phyloP scores from a whole-genome alignment of 129 eudicot species.

The Saussurea involucrata region DNA sequence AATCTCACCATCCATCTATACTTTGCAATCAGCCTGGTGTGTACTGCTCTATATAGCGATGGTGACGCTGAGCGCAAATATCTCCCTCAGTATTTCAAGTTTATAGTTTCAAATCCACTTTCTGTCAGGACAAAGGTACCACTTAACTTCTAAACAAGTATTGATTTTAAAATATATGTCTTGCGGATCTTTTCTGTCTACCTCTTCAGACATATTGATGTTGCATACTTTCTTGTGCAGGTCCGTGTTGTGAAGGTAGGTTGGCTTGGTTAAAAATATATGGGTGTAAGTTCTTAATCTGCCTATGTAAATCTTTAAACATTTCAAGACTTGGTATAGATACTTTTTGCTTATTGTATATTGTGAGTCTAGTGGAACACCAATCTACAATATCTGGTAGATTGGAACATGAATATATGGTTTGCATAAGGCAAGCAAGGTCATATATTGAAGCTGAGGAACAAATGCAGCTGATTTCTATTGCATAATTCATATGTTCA shows the following conservation, averaged over 20 bases:
- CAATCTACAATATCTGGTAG: neutral
- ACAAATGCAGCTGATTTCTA: neutral
- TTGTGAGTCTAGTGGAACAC: neutral
- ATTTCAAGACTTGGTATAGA: neutral
- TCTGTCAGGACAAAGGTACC: constrained; percentile 96
- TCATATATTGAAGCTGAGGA: constrained; percentile 1
- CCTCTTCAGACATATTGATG: constrained; percentile 8
- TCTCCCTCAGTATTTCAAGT: constrained; percentile 96
- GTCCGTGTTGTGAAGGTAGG: constrained; percentile 97
- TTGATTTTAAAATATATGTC: neutral
- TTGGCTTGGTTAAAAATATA: constrained; percentile 31
- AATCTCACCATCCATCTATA: constrained; percentile 8
- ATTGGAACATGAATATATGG: too few species aligned
- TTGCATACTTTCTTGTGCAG: constrained; percentile 46
- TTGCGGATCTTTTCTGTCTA: neutral
- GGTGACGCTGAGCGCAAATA: constrained; percentile 85
- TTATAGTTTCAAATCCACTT: constrained; percentile 94
- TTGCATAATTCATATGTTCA: neutral
- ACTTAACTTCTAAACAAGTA: neutral
- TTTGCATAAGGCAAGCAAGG: neutral
- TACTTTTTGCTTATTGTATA: neutral
- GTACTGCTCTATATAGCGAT: constrained; percentile 85
- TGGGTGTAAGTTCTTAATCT: constrained; percentile 40
- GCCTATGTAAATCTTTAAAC: constrained; percentile 7
- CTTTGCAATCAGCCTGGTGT: constrained; percentile 66